phyloP scores from a whole-genome alignment of 23 red algal genomes.

The Agarophyton chilense region DNA sequence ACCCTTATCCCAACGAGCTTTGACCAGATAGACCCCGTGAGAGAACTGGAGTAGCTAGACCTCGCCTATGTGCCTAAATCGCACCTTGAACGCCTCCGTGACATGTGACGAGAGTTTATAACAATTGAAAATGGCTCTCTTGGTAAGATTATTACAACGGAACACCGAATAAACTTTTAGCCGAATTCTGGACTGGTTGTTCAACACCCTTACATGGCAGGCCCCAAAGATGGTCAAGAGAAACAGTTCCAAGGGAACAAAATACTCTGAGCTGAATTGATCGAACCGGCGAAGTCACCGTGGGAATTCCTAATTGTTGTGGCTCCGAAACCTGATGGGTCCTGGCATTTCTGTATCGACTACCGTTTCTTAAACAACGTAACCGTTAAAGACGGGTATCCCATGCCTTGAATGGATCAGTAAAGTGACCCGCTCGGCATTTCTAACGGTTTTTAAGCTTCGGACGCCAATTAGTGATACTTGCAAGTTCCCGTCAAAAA shows the following conservation, averaged over 20 bases:
- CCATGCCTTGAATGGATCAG: neutral
- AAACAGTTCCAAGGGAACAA: neutral
- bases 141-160: neutral
- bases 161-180: conserved; percentile 20
- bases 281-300: neutral
- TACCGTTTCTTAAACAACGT: neutral
- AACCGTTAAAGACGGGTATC: neutral
- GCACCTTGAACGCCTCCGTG: neutral
- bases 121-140: conserved; percentile 20
- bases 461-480: neutral
- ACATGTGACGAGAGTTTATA: neutral
- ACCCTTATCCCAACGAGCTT: neutral
- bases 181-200: neutral
- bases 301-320: neutral
- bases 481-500: neutral
- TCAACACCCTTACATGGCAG: neutral
- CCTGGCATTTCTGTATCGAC: neutral
- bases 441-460: neutral
- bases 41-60: neutral
- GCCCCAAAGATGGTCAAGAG: neutral
- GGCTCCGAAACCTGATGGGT: neutral
- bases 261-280: neutral
- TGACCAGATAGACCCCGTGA: neutral
- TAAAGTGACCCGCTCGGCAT: neutral
- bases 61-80: neutral